Evolutionary conservation across 1,284 basidiomycete genomes (phyloP).

Genomic region (Austroboletus niveus): DNA sequence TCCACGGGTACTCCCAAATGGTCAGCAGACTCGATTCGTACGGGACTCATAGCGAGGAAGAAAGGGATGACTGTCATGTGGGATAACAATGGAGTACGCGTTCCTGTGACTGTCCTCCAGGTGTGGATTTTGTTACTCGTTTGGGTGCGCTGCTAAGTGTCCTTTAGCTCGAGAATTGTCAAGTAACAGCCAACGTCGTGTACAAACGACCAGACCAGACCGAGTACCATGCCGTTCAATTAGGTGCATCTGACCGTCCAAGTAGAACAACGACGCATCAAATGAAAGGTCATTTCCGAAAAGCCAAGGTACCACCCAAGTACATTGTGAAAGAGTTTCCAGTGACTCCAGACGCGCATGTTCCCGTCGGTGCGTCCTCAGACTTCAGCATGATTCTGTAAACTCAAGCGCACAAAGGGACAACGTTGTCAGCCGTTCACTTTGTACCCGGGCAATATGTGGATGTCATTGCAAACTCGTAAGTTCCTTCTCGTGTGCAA

Average conservation of each 20-base stretch:
- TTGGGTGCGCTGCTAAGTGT: conserved; percentile 8
- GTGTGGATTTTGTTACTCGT: conserved; percentile 44
- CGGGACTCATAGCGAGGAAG: conserved; percentile 94
- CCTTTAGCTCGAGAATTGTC: conserved; percentile 74
- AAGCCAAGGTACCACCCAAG: conserved; percentile 84
- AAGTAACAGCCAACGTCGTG: conserved; percentile 76
- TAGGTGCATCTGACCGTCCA: conserved; percentile 75
- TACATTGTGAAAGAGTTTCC: conserved; percentile 88
- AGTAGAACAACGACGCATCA: conserved; percentile 66
- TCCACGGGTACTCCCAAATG: conserved; percentile 53
- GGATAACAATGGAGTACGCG: conserved; percentile 84
- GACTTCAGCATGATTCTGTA: not conserved
- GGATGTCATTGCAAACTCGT: conserved; percentile 93
- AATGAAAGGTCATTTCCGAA: conserved; percentile 86
- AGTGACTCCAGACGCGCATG: conserved; percentile 84
- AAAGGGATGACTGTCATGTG: conserved; percentile 95
- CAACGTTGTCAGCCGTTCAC: conserved; percentile 87
- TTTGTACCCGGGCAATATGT: conserved; percentile 98
- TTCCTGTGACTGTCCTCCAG: conserved; percentile 94
- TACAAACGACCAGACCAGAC: conserved; percentile 62
- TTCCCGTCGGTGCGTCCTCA: conserved; percentile 69
- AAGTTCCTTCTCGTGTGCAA: conserved; percentile 30
- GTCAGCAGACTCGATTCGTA: conserved; percentile 85
- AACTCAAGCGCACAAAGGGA: conserved; percentile 51
- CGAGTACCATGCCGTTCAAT: conserved; percentile 83